Base-by-base conservation (phyloP, 352 stramenopile species). In the Paralagenidium karlingii region DNA sequence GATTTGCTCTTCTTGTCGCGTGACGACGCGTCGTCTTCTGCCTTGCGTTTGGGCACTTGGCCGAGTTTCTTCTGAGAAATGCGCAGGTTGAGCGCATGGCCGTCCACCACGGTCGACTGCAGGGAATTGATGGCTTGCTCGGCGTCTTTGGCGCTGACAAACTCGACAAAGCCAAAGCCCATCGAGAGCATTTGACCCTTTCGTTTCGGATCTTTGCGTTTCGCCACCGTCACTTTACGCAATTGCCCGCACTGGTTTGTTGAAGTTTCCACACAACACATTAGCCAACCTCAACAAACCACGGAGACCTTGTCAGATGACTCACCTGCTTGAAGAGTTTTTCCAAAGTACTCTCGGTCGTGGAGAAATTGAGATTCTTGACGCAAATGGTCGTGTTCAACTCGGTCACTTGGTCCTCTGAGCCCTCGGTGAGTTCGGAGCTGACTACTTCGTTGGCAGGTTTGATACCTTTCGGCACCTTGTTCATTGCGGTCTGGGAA, bases 81-180 rank as follows among this genome's bases (percentile, higher is more conserved):
- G 44, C 94, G 94, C 16, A 99, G 61, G 45, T 97, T 86, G 21
- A 98, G 60, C 22, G 82, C 75, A 58, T 98, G 94, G 21, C 89
- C 94, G 60, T 99, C 94, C 15, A 99, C 55, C 8, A 97, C 63
- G 18, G 74, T 94, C 34, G 65, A 57, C 31, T 92, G 79, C 21
- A 91, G 57, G 29, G 53, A 58, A 44, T 71, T 49, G 25, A 94
- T 60, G 10, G 91, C 93, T 31, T 80, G 82, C 21, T 91, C 75
- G 8, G 86, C 93, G 36, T 84, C 46, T 36, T 85, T 84, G 43
- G 80, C 60, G 30, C 90, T 81, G 15, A 68, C 55, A 55, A 96
- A 98, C 68, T 99, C 96, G 31, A 99, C 91, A 69, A 99, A 99
- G n/a, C 95, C 95, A 70, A 96, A 99, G 20, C 96, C 95, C 87